Percentiles rank a stretch among this genome's conserved stretches.
Evolutionary conservation across 139 green algal species (phyloP).

Genomic region (Ettlia oleoabundans): DNA sequence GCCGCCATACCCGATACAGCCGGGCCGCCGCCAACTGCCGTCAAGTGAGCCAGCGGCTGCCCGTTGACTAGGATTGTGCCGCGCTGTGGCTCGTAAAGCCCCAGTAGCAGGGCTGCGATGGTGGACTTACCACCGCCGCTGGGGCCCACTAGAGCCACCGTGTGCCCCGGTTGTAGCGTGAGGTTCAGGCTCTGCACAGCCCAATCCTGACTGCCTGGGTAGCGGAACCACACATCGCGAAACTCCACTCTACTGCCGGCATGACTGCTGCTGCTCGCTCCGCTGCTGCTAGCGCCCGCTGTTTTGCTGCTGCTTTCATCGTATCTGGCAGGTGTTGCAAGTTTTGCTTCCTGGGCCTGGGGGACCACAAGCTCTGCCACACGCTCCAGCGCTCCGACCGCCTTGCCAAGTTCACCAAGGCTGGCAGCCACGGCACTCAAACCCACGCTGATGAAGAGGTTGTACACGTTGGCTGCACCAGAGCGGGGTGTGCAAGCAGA

Average conservation of each 20-base stretch:
- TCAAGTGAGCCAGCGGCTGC: constrained; percentile 50
- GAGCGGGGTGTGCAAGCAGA: background rate
- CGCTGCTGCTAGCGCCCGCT: background rate
- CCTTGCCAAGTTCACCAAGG: constrained; percentile 47
- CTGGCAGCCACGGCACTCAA: constrained; percentile 32
- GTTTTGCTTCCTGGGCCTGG: no score
- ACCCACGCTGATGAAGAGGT: constrained; percentile 46
- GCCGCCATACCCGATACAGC: constrained; percentile 75
- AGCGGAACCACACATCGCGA: constrained; percentile 74
- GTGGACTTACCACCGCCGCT: constrained; percentile 86
- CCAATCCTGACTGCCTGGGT: constrained; percentile 56
- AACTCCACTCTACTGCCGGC: constrained; percentile 57
- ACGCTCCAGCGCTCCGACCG: constrained; percentile 40
- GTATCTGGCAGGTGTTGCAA: background rate
- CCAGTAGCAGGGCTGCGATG: constrained; percentile 75
- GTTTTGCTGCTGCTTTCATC: background rate
- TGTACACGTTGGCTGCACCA: constrained; percentile 17
- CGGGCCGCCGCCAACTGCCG: constrained; percentile 65
- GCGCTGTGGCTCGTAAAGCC: constrained; percentile 63
- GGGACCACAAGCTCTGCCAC: constrained; percentile 34
- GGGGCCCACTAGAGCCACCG: constrained; percentile 83
- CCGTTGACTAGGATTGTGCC: constrained; percentile 79
- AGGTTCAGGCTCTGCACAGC: constrained; percentile 75
- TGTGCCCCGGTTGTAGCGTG: constrained; percentile 65
- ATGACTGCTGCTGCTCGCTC: background rate